Evolutionary conservation across 139 green algal genomes (phyloP).

Genomic region (Pycnococcus provasolii): DNA sequence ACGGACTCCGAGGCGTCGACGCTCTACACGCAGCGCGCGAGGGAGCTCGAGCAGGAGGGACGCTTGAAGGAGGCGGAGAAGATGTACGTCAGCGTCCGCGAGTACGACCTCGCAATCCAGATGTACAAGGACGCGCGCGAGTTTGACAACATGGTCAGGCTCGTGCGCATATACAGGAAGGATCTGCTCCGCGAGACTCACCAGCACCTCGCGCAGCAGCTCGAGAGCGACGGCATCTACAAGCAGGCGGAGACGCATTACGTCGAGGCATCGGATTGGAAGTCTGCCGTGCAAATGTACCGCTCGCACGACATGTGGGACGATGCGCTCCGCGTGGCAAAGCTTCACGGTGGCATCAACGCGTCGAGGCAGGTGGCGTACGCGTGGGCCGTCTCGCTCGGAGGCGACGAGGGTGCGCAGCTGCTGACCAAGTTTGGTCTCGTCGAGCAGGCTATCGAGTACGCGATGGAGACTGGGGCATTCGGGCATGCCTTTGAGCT

Average conservation of each 20-base stretch:
- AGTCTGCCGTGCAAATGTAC: slow-evolving; percentile 70
- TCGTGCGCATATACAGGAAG: slow-evolving; percentile 50
- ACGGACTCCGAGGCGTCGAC: slow-evolving; percentile 45
- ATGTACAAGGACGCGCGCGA: slow-evolving; percentile 66
- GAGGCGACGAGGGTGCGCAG: slow-evolving; percentile 49
- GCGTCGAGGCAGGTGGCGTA: slow-evolving; percentile 73
- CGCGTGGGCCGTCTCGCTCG: slow-evolving; percentile 55
- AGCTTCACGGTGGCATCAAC: slow-evolving; percentile 52
- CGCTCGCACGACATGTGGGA: slow-evolving; percentile 48
- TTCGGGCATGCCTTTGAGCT: slow-evolving; percentile 61
- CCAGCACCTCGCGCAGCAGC: slow-evolving; percentile 42
- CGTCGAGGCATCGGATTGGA: slow-evolving; percentile 66
- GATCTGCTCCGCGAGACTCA: slow-evolving; percentile 37
- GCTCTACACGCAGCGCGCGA: slow-evolving; percentile 39
- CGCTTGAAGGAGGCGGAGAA: slow-evolving; percentile 61
- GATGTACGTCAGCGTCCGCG: slow-evolving; percentile 51
- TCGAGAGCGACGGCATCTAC: slow-evolving; percentile 47
- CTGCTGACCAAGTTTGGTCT: slow-evolving; percentile 52
- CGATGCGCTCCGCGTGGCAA: slow-evolving; percentile 67
- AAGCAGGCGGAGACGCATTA: slow-evolving; percentile 68
- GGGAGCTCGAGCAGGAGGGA: slow-evolving; percentile 46
- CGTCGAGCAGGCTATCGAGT: slow-evolving; percentile 44
- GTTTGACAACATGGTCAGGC: slow-evolving; percentile 61
- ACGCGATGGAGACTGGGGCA: slow-evolving; percentile 37
- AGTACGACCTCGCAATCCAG: slow-evolving; percentile 57